Evolutionary conservation across 352 stramenopile genomes (phyloP).

Genomic region (Globisporangium nagaii): DNA sequence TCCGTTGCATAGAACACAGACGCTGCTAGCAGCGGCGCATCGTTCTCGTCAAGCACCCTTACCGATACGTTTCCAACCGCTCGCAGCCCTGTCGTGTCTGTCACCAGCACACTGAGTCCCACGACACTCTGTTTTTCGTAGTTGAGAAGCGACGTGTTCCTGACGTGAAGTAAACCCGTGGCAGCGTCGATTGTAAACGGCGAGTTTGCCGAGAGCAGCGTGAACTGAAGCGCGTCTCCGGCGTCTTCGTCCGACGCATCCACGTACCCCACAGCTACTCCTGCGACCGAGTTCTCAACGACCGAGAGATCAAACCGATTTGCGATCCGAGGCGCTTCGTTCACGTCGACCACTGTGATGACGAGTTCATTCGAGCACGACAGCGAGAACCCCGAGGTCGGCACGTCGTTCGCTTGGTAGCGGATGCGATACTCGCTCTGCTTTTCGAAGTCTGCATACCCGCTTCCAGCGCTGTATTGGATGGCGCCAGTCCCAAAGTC

Average conservation of each 20-base stretch:
- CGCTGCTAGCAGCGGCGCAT: background rate
- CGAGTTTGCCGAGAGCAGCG: conserved; percentile 2
- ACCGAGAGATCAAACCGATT: conserved; percentile 11
- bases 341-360: conserved; percentile 41
- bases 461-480: conserved; percentile 13
- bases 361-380: conserved; percentile 34
- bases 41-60: conserved; percentile 1
- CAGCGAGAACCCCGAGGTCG: conserved; percentile 23
- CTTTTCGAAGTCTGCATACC: conserved; percentile 38
- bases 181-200: background rate
- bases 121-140: conserved; percentile 1
- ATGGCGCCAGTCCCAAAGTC: conserved; percentile 28
- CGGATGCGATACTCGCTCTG: conserved; percentile 30
- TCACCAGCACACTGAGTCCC: background rate
- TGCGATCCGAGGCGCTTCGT: conserved; percentile 34
- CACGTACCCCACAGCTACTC: conserved; percentile 13
- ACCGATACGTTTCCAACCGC: background rate
- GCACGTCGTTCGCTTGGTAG: conserved; percentile 48
- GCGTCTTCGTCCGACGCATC: conserved; percentile 18
- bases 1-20: background rate
- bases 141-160: background rate
- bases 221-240: conserved; percentile 17
- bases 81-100: background rate
- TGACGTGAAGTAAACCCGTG: background rate
- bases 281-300: conserved; percentile 15